Evolutionary conservation across 371 early-diverging fungal genomes (phyloP).

Genomic region (Conidiobolus incongruus): DNA sequence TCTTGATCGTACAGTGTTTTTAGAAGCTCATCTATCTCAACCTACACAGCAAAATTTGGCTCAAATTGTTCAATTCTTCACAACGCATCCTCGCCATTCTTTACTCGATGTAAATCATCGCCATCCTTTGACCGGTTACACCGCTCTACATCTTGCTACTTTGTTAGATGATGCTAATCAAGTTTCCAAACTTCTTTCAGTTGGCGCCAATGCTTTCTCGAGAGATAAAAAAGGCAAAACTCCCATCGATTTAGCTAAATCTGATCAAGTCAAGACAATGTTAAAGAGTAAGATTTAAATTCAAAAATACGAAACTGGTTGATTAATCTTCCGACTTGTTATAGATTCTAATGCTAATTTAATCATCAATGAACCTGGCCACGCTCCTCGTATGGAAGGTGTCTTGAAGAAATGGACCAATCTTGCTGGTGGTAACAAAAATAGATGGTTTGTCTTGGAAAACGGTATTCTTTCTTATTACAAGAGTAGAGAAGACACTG

Average conservation of each 20-base stretch:
- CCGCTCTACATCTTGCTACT: slow-evolving; percentile 42
- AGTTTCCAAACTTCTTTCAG: slow-evolving; percentile 34
- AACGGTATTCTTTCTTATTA: slow-evolving; percentile 52
- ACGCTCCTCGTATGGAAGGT: slow-evolving; percentile 28
- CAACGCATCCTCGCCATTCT: neutral
- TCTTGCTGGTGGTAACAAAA: slow-evolving; percentile 59
- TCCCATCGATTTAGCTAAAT: slow-evolving; percentile 28
- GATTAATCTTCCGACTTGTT: slow-evolving; percentile 1
- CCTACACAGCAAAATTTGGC: neutral
- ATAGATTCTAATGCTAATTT: slow-evolving; percentile 6
- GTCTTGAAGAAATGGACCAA: slow-evolving; percentile 62
- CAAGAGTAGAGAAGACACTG: slow-evolving; percentile 43
- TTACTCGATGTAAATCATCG: slow-evolving; percentile 37
- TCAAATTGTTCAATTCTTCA: neutral
- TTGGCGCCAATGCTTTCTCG: slow-evolving; percentile 42
- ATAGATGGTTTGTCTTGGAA: slow-evolving; percentile 55
- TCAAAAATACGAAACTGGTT: neutral
- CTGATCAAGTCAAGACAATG: slow-evolving; percentile 20
- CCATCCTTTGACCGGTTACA: slow-evolving; percentile 26
- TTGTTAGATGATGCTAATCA: slow-evolving; percentile 22
- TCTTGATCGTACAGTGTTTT: neutral
- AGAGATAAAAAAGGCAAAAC: slow-evolving; percentile 34
- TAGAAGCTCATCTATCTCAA: slow-evolving; percentile 1
- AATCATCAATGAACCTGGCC: slow-evolving; percentile 10
- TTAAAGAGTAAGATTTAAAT: slow-evolving; percentile 15